Conservation (phyloP, 202 grass and related monocot species). For the Eragrostis tef region DNA sequence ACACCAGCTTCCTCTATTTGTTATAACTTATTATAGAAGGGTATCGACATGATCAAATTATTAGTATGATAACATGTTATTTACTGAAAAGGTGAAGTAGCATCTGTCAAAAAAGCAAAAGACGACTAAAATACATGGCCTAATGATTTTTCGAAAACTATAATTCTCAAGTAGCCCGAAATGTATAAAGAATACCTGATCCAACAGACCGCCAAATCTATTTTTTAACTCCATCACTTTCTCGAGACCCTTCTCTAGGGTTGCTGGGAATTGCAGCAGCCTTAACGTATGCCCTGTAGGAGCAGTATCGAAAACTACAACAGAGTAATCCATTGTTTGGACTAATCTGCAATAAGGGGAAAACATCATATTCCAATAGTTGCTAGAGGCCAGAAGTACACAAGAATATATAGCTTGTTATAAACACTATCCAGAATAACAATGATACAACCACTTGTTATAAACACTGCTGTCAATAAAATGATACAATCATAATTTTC, state of each 20-base stretch:
- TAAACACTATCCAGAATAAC: not conserved
- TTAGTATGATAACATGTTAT: not conserved
- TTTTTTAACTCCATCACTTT: constrained; percentile 95
- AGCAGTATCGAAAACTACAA: constrained; percentile 99
- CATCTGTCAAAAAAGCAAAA: no score
- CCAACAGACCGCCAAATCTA: constrained; percentile 90
- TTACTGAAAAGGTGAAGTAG: not conserved
- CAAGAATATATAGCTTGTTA: not conserved
- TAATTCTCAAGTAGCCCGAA: constrained; percentile 19
- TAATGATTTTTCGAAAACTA: not conserved
- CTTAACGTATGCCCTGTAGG: constrained; percentile 96
- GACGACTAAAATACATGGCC: not conserved
- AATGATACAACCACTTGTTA: constrained; percentile 1
- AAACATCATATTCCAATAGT: constrained; percentile 25
- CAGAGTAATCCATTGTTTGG: constrained; percentile 99
- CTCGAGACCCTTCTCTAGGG: constrained; percentile 95
- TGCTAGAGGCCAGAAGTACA: constrained; percentile 11
- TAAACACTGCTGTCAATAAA: not conserved
- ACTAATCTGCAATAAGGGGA: constrained; percentile 75
- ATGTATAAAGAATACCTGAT: constrained; percentile 70
- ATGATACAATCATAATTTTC: constrained; percentile 1
- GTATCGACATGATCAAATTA: constrained; percentile 2
- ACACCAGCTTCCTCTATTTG: not conserved
- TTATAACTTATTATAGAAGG: no score
- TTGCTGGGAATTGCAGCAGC: constrained; percentile 93